Percentiles rank a stretch among this genome's conserved stretches.
These are phyloP conservation scores for Chrysochromulina parva DNA, from an alignment of 78 protist genomes.

Conservation along the genomic window DNA sequence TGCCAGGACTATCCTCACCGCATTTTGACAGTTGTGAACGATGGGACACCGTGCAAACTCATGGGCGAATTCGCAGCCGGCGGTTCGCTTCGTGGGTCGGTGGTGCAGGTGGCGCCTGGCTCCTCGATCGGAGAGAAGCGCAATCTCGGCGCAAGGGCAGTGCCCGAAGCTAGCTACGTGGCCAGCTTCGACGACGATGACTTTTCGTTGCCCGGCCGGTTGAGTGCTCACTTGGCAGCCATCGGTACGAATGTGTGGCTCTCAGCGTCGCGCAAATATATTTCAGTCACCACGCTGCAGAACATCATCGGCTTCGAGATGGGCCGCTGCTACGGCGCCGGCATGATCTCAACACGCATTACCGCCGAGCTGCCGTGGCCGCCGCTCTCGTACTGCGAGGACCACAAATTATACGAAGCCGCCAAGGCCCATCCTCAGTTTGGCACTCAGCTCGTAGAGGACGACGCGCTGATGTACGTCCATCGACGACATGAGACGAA, in stretches of 20 bases:
- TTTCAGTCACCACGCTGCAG: not conserved
- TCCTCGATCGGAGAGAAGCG: not conserved
- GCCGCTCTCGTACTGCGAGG: not conserved
- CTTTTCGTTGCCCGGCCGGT: not conserved
- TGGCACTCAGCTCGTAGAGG: not conserved
- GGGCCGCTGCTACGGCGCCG: not conserved
- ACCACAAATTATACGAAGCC: not conserved
- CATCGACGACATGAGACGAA: not conserved
- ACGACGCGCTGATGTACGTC: not conserved
- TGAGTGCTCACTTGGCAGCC: not conserved
- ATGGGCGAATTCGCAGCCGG: not conserved
- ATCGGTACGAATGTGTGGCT: not conserved
- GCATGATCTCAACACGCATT: not conserved
- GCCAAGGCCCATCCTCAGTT: not conserved
- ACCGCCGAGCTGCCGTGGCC: not conserved
- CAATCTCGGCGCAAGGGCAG: not conserved
- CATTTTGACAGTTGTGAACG: not conserved
- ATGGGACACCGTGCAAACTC: not conserved
- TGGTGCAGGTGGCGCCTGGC: not conserved
- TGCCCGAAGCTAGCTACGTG: not conserved
- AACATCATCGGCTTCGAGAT: not conserved
- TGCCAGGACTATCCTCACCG: not conserved
- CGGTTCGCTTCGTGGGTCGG: not conserved
- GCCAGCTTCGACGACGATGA: conserved; percentile 2
- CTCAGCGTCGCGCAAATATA: not conserved